These are phyloP conservation scores for Colletotrichum higginsianum DNA, from an alignment of 2,329 filamentous ascomycete genomes.

Conservation along the genomic window DNA sequence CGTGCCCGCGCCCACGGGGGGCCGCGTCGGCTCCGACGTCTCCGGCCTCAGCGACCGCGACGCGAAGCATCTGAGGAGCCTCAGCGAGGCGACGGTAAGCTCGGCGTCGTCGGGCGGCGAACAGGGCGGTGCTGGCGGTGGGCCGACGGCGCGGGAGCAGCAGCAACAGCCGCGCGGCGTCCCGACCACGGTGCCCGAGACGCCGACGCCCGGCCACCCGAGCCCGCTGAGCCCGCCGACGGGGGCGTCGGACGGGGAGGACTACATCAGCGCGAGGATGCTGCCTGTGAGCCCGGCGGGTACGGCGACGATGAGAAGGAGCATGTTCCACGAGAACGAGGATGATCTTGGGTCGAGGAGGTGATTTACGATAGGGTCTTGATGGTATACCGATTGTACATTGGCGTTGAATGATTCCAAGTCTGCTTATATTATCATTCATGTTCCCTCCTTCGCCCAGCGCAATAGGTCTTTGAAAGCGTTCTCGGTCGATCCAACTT, in stretches of 20 bases:
- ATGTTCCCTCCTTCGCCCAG: too few species aligned
- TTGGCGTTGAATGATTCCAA: not conserved
- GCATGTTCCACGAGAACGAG: constrained; percentile 59
- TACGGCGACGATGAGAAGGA: constrained; percentile 51
- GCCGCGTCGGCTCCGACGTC: constrained; percentile 55
- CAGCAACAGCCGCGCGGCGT: constrained; percentile 14
- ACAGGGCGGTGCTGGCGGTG: not conserved
- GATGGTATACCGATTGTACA: fast-evolving
- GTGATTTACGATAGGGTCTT: not conserved
- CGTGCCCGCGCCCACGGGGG: constrained; percentile 26
- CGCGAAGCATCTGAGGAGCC: constrained; percentile 56
- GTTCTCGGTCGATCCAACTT: too few species aligned
- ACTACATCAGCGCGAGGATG: constrained; percentile 47
- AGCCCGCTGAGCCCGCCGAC: constrained; percentile 48
- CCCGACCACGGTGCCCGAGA: constrained; percentile 35
- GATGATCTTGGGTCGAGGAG: constrained; percentile 50
- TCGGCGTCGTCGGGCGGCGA: constrained; percentile 44
- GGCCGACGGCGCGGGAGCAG: not conserved
- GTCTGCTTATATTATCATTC: too few species aligned
- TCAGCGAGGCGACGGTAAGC: constrained; percentile 59
- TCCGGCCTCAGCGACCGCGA: constrained; percentile 60
- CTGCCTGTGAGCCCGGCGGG: constrained; percentile 37
- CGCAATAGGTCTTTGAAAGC: too few species aligned
- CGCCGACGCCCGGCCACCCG: constrained; percentile 31
- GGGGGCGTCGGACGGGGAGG: constrained; percentile 44